A percentile compares a stretch with the other conserved stretches of the same genome.
Evolutionary conservation across 177 flowering plant species (phyloP).

Genomic region (Vitis hybrid): DNA sequence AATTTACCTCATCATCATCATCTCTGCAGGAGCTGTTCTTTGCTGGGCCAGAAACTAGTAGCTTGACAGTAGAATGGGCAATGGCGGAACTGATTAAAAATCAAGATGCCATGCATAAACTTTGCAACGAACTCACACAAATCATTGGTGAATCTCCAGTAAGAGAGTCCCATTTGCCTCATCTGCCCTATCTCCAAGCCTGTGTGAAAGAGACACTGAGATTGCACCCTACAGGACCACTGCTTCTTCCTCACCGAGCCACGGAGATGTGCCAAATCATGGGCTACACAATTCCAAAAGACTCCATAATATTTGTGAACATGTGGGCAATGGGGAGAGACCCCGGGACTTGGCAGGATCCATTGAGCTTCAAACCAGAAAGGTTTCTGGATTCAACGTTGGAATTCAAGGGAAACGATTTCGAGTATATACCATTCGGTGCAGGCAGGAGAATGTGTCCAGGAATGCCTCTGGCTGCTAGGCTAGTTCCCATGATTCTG

Average conservation of each 20-base stretch:
- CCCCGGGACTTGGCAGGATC: conserved; percentile 3
- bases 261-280: neutral
- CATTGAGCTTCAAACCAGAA: neutral
- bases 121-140: neutral
- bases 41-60: conserved; percentile 30
- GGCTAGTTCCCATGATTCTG: neutral
- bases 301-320: neutral
- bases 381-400: neutral
- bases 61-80: conserved; percentile 17
- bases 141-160: neutral
- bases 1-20: neutral
- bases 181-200: neutral
- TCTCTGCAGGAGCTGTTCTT: conserved; percentile 25
- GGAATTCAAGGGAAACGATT: neutral
- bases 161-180: neutral
- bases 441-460: conserved; percentile 13
- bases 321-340: conserved; percentile 9
- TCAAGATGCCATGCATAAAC: neutral
- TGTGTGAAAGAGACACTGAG: neutral
- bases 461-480: conserved; percentile 2
- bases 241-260: conserved; percentile 2
- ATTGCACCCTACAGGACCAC: neutral
- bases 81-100: conserved; percentile 8
- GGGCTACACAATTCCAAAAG: conserved; percentile 7
- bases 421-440: neutral